Percentiles rank a stretch among this genome's conserved stretches.
Conservation (phyloP, 2,329 filamentous ascomycete species). For the Phialophora tarda region DNA sequence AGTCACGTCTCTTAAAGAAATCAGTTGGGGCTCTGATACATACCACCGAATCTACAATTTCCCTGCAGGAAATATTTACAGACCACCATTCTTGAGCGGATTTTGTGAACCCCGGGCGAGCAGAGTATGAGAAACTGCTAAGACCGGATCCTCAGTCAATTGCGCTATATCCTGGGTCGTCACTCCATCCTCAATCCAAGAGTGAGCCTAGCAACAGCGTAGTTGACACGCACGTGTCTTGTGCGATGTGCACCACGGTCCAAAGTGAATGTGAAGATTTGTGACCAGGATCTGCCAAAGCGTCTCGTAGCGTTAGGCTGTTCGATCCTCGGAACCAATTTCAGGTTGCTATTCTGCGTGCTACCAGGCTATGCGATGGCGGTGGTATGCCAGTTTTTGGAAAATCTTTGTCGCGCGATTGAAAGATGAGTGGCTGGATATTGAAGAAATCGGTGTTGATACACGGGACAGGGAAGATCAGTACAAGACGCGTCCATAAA, state of each 20-base stretch:
- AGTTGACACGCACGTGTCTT: background rate
- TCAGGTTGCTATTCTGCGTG: background rate
- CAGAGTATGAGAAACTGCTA: background rate
- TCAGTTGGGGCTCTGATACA: slow-evolving; percentile 13
- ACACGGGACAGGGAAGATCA: background rate
- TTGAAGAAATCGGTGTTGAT: background rate
- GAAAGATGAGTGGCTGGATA: background rate
- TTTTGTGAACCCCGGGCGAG: background rate
- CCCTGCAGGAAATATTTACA: slow-evolving; percentile 71
- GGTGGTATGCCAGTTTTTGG: background rate
- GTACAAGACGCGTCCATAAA: background rate
- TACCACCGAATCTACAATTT: slow-evolving; percentile 69
- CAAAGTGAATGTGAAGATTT: background rate
- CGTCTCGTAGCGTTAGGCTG: background rate
- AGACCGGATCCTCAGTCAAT: background rate
- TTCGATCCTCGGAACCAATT: background rate
- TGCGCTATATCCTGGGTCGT: background rate
- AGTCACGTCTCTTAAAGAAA: slow-evolving; percentile 2
- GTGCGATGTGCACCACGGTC: background rate
- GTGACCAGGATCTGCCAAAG: background rate
- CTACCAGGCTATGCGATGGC: background rate
- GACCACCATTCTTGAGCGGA: slow-evolving; percentile 48
- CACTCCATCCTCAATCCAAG: background rate
- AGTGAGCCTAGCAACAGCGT: background rate
- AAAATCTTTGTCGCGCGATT: background rate